Percentiles rank a stretch among this genome's conserved stretches.
Conservation (phyloP, 2,329 filamentous ascomycete species). For the Fusarium incarnatum region DNA sequence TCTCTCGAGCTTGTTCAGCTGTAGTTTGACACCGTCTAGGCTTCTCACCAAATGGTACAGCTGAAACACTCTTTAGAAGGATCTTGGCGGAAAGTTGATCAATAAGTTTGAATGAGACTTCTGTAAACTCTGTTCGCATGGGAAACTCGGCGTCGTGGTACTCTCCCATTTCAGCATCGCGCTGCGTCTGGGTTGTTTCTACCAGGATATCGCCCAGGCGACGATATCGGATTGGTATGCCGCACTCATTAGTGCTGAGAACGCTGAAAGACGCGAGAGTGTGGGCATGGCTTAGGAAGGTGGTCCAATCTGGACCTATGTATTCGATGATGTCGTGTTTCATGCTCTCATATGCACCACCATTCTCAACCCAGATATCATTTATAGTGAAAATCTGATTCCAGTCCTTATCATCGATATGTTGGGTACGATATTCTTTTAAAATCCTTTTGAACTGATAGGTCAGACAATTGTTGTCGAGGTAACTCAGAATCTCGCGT, state of each 20-base stretch:
- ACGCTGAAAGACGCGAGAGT: no score
- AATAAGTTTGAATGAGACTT: background rate
- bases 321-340: no score
- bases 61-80: fast-evolving
- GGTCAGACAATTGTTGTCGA: no score
- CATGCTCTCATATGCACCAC: no score
- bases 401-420: no score
- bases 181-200: background rate
- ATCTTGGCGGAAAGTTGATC: background rate
- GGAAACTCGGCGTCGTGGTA: background rate
- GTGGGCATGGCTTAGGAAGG: no score
- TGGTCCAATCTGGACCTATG: background rate
- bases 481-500: no score
- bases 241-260: background rate
- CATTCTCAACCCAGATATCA: no score
- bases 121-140: background rate
- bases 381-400: no score
- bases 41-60: background rate
- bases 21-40: background rate
- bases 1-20: background rate
- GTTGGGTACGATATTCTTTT: no score
- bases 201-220: background rate
- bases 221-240: background rate
- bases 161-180: background rate
- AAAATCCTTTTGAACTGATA: no score